Percentiles rank a stretch among this genome's conserved stretches.
These are phyloP conservation scores for Picea sitchensis DNA, from an alignment of 75 land plant species.

Conservation along the genomic window DNA sequence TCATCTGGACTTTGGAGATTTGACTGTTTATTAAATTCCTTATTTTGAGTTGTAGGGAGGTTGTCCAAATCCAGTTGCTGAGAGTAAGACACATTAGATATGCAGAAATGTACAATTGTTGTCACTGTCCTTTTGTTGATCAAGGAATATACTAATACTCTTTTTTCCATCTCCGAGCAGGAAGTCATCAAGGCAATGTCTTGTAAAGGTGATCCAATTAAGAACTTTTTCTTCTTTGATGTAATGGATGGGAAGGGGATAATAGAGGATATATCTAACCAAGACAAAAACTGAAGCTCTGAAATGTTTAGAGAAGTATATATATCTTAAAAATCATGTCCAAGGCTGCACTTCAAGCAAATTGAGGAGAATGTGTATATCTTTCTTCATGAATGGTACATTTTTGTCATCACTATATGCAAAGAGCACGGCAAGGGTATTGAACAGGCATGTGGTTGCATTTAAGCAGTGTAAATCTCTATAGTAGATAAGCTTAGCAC, in stretches of 20 bases:
- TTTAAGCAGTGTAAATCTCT: too few relatives aligned
- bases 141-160: background rate
- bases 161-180: conserved; percentile 25
- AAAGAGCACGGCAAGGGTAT: background rate
- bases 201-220: too few relatives aligned
- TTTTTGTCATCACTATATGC: background rate
- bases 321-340: background rate
- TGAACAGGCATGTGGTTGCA: background rate
- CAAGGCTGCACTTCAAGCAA: background rate
- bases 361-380: background rate
- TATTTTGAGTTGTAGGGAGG: background rate
- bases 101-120: background rate
- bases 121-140: background rate
- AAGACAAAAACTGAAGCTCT: background rate
- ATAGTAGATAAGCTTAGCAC: background rate
- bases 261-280: conserved; percentile 66
- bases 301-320: background rate
- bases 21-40: background rate
- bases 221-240: too few relatives aligned
- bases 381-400: background rate
- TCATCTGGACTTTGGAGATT: background rate
- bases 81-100: background rate
- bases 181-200: conserved; percentile 96
- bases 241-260: conserved; percentile 88
- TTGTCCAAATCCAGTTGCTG: background rate